phyloP scores from a whole-genome alignment of 192 early-diverging fungal genomes.

The Rhizophlyctis rosea region DNA sequence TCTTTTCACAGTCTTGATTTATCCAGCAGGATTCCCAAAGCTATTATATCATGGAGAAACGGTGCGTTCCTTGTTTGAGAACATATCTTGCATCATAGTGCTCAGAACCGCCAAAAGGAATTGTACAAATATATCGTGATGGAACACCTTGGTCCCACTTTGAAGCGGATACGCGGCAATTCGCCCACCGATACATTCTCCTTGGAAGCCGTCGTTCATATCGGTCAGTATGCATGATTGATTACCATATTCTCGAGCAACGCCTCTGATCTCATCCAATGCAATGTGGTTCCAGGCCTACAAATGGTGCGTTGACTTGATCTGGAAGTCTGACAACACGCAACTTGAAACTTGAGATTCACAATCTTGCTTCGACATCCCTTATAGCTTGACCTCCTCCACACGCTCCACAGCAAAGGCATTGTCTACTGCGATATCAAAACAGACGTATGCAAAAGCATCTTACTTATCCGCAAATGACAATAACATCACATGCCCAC shows the following conservation, averaged over 20 bases:
- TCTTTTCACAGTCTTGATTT: not conserved
- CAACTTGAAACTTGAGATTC: too few species aligned
- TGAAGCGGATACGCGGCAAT: not conserved
- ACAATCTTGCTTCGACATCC: not conserved
- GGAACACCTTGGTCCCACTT: not conserved
- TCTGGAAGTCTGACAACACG: too few species aligned
- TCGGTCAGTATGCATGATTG: not conserved
- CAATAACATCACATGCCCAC: not conserved
- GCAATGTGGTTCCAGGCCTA: not conserved
- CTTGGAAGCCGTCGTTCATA: not conserved
- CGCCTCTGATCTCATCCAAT: not conserved
- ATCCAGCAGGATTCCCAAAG: not conserved
- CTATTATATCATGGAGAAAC: not conserved
- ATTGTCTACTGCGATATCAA: not conserved
- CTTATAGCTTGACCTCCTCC: not conserved
- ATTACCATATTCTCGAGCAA: not conserved
- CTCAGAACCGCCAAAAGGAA: too few species aligned
- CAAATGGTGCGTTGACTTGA: conserved; percentile 1
- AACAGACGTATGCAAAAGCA: not conserved
- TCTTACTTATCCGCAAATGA: not conserved
- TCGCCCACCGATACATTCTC: not conserved
- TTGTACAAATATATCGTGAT: not conserved
- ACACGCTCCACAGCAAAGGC: not conserved
- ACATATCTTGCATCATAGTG: too few species aligned
- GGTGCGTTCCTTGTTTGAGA: too few species aligned